Base-by-base conservation (phyloP, 2,329 filamentous ascomycete species). In the Byssoonygena ceratinophila region DNA sequence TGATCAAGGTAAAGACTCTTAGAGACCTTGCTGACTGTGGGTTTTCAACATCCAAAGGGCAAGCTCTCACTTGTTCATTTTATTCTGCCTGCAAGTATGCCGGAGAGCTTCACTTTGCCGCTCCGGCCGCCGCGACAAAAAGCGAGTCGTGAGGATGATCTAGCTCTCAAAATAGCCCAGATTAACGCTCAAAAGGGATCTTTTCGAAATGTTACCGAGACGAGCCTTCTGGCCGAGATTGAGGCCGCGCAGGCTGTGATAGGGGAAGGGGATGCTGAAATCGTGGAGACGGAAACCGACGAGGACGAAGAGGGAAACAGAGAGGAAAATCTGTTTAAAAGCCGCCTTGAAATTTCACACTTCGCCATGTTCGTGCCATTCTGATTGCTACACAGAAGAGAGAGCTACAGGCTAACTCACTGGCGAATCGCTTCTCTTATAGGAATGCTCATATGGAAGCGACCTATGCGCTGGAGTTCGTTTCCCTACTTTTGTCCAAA, bases 401-500 rank as follows among this genome's bases (percentile, higher is more conserved):
- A n/a, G 36, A 18, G 14, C 16, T 54, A 27, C 44, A 14, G 4
- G 16, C 40, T 47, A 31, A 55, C 37, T 40, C 56, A 51, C 54
- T 29, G 4, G 4, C 58, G 22, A n/a, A 36, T 18, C 40, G 16
- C 34, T 34, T 40, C 18, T 48, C 41, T 52, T 32, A n/a, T 54
- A 74, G 71, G 47, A 66, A 71, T 58, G 68, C 71, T 29, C 70
- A 73, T 51, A 69, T 69, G 62, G 71, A 74, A 59, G 63, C 71
- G 37, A 75, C 85, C 63, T 76, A 86, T 55, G 81, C 83, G 5
- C 80, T 94, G 61, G 87, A 95, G 66, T 87, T 90, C 61, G 72
- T 94, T 52, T 94, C 89, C 27, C 77, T 94, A 5, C 75, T 94
- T 1, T 75, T 92, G 14, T 87, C 87, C n/a, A 90, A 89, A 65